phyloP scores from a whole-genome alignment of 2,329 filamentous ascomycete genomes.

The Leptographium galeiforme region DNA sequence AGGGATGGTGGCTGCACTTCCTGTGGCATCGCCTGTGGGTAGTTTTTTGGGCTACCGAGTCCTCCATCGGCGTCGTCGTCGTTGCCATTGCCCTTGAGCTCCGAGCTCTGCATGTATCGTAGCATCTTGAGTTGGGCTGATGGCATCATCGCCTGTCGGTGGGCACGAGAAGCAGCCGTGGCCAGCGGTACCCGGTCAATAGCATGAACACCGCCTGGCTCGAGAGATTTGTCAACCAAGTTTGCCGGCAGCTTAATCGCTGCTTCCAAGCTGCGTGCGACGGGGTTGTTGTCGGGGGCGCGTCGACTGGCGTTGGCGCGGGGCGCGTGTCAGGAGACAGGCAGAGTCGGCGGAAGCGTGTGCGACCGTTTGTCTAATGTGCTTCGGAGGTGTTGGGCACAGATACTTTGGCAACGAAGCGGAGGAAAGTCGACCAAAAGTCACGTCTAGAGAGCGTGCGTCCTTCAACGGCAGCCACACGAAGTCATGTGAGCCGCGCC shows the following conservation, averaged over 20 bases:
- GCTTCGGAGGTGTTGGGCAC: too few species aligned
- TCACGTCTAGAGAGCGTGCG: constrained; percentile 1
- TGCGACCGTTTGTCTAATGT: too few species aligned
- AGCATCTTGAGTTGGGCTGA: constrained; percentile 14
- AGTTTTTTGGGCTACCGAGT: constrained; percentile 5
- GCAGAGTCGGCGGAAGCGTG: too few species aligned
- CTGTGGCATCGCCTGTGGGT: neutral
- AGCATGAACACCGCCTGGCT: too few species aligned
- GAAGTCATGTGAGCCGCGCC: constrained; percentile 14
- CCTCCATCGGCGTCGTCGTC: constrained; percentile 3
- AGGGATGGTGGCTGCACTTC: constrained; percentile 11
- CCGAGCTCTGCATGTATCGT: constrained; percentile 13
- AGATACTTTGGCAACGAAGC: neutral
- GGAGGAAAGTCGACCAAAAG: neutral
- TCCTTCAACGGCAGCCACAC: constrained; percentile 7
- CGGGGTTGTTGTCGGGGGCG: too few species aligned
- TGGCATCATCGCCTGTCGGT: constrained; percentile 11
- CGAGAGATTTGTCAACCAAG: too few species aligned
- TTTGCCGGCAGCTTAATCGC: too few species aligned
- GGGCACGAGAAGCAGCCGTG: constrained; percentile 4
- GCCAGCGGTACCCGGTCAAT: neutral
- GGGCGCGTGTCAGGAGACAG: too few species aligned
- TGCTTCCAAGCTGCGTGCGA: too few species aligned
- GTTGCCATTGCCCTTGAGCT: constrained; percentile 10
- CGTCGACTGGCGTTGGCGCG: too few species aligned